Evolutionary conservation across 768 basidiomycete genomes (phyloP).

Genomic region (Mycena metata): DNA sequence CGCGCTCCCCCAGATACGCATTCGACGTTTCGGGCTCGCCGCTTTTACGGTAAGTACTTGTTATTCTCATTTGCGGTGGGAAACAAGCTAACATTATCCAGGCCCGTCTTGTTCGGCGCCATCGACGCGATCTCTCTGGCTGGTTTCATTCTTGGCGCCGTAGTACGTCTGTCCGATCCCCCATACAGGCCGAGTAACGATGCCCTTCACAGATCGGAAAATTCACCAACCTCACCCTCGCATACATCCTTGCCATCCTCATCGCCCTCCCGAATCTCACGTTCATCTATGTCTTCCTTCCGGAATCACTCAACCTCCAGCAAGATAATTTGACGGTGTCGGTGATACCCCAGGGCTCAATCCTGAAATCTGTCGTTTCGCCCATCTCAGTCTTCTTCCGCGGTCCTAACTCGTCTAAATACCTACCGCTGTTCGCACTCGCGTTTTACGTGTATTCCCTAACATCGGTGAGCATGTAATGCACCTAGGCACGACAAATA

Average conservation of each 20-base stretch:
- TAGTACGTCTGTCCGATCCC: neutral
- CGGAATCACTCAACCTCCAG: neutral
- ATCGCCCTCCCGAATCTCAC: too few relatives aligned
- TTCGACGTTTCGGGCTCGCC: neutral
- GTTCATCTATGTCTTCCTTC: too few relatives aligned
- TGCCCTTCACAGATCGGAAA: slow-evolving; percentile 4
- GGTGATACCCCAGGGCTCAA: neutral
- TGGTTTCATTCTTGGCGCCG: slow-evolving; percentile 13
- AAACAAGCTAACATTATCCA: neutral
- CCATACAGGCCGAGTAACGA: neutral
- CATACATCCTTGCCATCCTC: too few relatives aligned
- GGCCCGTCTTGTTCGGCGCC: slow-evolving; percentile 10
- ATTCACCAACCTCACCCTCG: too few relatives aligned
- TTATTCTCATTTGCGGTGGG: too few relatives aligned
- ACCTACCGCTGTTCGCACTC: slow-evolving; percentile 12
- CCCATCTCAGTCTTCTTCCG: slow-evolving; percentile 21
- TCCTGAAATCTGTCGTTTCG: slow-evolving; percentile 15
- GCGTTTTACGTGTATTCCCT: slow-evolving; percentile 22
- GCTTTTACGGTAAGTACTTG: too few relatives aligned
- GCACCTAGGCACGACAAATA: too few relatives aligned
- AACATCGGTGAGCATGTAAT: neutral
- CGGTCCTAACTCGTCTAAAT: neutral
- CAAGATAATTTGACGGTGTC: neutral
- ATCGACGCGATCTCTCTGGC: slow-evolving; percentile 12
- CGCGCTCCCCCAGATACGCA: neutral